Evolutionary conservation across 1,284 basidiomycete genomes (phyloP), one percentile per base, ranked within the genome.

Genomic region (Anthracocystis walkeri): DNA sequence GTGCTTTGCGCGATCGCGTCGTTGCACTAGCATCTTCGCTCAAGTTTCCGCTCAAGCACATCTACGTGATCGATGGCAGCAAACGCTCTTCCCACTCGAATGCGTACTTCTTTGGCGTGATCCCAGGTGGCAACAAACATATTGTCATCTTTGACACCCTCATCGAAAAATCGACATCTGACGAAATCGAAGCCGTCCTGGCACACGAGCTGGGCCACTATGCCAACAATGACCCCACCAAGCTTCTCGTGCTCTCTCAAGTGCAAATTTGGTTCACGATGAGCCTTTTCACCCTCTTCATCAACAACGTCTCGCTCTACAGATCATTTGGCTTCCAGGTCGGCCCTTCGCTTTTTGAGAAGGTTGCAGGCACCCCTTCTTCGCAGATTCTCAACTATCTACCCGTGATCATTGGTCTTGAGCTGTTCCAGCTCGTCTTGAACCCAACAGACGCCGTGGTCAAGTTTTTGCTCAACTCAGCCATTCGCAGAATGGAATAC

Each of bases 41-140:
- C 82, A 90, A 91, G 64, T 99, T 99, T 89, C 96, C 96, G 0
- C 88, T 98, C 67, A 96, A 92, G 85, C 92, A 97, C 85, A 87
- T 99, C 66, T 98, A 97, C 86, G 94, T 97, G 84, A 97, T 98
- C 80, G 96, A 99, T 83, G 96, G 97, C 29, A 94, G 92, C 62
- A 97, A 96, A 87, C 90, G 96, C 58, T 94, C 92, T 84, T 92
- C 92, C 3, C 96, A 98, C 87, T 93, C 92, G 74, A 98, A 97
- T 78, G 95, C 95, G 50, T 87, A 82, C 83, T 87, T 86, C 41
- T 80, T 77, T 46, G 84, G 83, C 35, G 74, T 84, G 21, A 65
- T 84, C 8, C 83, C 83, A 0, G 79, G 82, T 50, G 81, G 79
- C 51, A 78, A 78, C 70, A 84, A 84, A 74, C 81, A 84, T 74